Evolutionary conservation across 139 green algal species (phyloP).

Genomic region (Picochlorum sp.): DNA sequence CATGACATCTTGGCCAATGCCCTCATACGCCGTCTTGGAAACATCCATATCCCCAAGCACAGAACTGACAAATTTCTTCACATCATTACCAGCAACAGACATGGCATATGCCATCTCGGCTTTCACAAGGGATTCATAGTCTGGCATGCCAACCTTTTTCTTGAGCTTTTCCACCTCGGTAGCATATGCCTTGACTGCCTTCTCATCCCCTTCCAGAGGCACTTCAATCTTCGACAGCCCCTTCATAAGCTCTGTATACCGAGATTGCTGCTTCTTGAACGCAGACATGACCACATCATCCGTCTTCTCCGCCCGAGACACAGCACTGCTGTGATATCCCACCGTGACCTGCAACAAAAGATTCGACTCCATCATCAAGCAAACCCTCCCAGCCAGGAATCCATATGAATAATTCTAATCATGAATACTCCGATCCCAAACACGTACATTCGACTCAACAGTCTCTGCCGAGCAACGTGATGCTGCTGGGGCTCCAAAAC

Average conservation of each 20-base stretch:
- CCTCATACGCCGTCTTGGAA: constrained; percentile 2
- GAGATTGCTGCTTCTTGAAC: constrained; percentile 37
- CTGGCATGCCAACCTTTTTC: constrained; percentile 36
- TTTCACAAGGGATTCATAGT: constrained; percentile 25
- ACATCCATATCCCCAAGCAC: constrained; percentile 16
- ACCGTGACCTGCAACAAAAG: no score
- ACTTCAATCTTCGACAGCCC: constrained; percentile 40
- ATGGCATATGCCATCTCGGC: constrained; percentile 36
- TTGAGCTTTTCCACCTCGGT: constrained; percentile 36
- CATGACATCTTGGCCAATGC: constrained; percentile 20
- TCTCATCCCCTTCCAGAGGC: constrained; percentile 36
- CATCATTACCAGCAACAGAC: constrained; percentile 20
- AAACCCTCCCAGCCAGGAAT: no score
- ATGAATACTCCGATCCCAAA: no score
- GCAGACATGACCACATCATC: constrained; percentile 37
- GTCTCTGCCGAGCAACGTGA: no score
- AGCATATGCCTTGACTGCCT: constrained; percentile 41
- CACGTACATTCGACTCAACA: no score
- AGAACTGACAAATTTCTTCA: constrained; percentile 27
- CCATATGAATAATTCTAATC: no score
- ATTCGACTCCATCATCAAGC: no score
- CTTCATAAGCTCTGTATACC: constrained; percentile 33
- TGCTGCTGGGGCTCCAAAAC: no score
- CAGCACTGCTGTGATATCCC: no score
- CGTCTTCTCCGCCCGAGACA: not conserved